phyloP scores from a whole-genome alignment of 2,329 filamentous ascomycete species.

The Pseudogymnoascus sp. region DNA sequence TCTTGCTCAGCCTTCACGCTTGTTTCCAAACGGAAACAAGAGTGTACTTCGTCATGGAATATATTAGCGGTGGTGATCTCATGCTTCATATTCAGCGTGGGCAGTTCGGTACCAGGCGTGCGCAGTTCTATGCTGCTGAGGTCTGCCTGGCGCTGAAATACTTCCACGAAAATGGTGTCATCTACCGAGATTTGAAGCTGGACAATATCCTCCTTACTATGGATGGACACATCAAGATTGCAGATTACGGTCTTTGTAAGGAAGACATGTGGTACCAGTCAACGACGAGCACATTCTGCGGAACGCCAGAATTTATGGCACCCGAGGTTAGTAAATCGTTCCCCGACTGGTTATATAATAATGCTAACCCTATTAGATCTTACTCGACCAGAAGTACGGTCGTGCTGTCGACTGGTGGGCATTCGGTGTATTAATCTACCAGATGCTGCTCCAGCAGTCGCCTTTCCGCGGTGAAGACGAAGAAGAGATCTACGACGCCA shows the following conservation, averaged over 20 bases:
- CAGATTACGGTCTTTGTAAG: slow-evolving; percentile 96
- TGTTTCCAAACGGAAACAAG: slow-evolving; percentile 98
- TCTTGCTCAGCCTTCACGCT: slow-evolving; percentile 87
- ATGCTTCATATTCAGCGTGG: slow-evolving; percentile 99
- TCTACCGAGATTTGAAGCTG: slow-evolving; percentile 77
- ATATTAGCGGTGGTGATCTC: slow-evolving; percentile 94
- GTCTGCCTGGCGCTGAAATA: slow-evolving; percentile 97
- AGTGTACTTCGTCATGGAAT: slow-evolving; percentile 99
- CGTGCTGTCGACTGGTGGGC: slow-evolving; percentile 99
- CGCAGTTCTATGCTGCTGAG: slow-evolving; percentile 97
- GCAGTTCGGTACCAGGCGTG: slow-evolving; percentile 89
- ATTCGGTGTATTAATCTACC: slow-evolving; percentile 96
- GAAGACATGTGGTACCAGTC: slow-evolving; percentile 99
- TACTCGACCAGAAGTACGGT: slow-evolving; percentile 97
- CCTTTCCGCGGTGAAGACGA: slow-evolving; percentile 98
- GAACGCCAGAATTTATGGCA: slow-evolving; percentile 99
- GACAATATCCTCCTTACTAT: slow-evolving; percentile 89
- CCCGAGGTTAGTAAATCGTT: slow-evolving; percentile 61
- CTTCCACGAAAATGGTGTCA: slow-evolving; percentile 98
- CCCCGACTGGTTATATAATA: slow-evolving; percentile 8
- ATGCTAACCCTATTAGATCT: slow-evolving; percentile 52
- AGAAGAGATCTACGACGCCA: slow-evolving; percentile 98
- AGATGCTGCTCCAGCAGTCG: slow-evolving; percentile 98
- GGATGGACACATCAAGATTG: slow-evolving; percentile 98
- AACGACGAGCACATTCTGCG: slow-evolving; percentile 95